phyloP scores from a whole-genome alignment of 768 basidiomycete species.

The Kwoniella shandongensis region DNA sequence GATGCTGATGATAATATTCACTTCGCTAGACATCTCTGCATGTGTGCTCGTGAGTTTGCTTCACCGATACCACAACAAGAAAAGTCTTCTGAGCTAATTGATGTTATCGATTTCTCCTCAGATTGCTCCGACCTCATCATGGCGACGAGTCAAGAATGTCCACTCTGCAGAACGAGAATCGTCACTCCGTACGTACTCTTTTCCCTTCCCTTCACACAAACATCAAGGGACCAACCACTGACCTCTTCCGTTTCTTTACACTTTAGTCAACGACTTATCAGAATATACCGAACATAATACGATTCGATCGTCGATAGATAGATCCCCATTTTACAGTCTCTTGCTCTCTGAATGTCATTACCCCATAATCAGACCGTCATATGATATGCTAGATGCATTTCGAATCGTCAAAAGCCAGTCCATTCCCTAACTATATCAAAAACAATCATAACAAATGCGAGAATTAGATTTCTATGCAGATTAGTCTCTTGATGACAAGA shows the following conservation, averaged over 20 bases:
- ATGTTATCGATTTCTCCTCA: background rate
- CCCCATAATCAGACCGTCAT: too few relatives aligned
- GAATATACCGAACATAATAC: conserved; percentile 19
- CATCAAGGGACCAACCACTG: background rate
- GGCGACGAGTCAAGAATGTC: conserved; percentile 76
- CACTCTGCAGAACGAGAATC: conserved; percentile 72
- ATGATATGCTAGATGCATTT: too few relatives aligned
- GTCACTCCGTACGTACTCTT: conserved; percentile 35
- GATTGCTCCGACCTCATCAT: conserved; percentile 53
- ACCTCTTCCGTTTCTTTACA: background rate
- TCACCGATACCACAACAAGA: too few relatives aligned
- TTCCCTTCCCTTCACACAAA: background rate
- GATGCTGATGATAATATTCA: background rate
- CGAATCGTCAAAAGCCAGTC: too few relatives aligned
- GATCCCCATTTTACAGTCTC: too few relatives aligned
- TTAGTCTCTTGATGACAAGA: too few relatives aligned
- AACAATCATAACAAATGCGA: too few relatives aligned
- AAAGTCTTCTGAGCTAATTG: background rate
- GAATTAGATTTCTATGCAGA: too few relatives aligned
- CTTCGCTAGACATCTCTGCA: conserved; percentile 46
- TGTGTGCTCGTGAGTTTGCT: conserved; percentile 46
- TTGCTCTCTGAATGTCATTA: too few relatives aligned
- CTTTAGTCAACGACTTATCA: conserved; percentile 20
- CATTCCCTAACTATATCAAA: too few relatives aligned
- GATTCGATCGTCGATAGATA: too few relatives aligned